Base-by-base conservation (phyloP, 768 basidiomycete genomes). In the Russula virescens region DNA sequence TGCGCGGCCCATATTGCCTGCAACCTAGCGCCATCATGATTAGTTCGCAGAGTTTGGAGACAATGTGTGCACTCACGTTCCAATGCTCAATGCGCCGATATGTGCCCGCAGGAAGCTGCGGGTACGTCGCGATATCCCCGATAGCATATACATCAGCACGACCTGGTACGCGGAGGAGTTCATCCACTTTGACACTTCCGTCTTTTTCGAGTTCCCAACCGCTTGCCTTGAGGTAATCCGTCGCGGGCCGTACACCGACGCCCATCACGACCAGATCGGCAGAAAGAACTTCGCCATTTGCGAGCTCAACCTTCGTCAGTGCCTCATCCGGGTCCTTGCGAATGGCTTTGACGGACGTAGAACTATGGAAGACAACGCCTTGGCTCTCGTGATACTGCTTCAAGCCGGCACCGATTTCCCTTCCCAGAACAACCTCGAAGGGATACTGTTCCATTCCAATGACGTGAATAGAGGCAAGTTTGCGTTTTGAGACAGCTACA, bases 181-280 rank as follows among this genome's bases (percentile, higher is more conserved):
- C 81, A 71, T 94, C 89, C 18, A 94, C 91, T 54, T 80, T 81
- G 66, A 96, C 77, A 40, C 89, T 86, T 13, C 87, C 87, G 68
- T 90, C 88, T 68, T 80, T 84, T 75, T 93, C 89, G 3, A 94
- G 71, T 58, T 79, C 74, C 64, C 88, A 79, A 13, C 83, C 83
- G 66, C 84, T 87, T n/a, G 78, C 81, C 70, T 87, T 87, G 66
- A 94, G 74, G 76, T 87, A 91, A 35, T 84, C 76, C 0, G 94
- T 94, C 1, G 91, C 90, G 42, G 93, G 94, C 2, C 79, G 79
- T 23, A 93, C 93, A 60, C 94, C 94, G 19, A 91, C 89, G 34
- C 88, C 94, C 84, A 94, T 86, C 62, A 95, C 77, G 66, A 95
- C 79, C 62, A 88, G 80, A 70, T 94, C 90, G 13, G 88, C 88